A percentile compares a stretch with the other conserved stretches of the same genome.
Conservation (phyloP, 306 rosid species). For the Lathyrus aphaca region DNA sequence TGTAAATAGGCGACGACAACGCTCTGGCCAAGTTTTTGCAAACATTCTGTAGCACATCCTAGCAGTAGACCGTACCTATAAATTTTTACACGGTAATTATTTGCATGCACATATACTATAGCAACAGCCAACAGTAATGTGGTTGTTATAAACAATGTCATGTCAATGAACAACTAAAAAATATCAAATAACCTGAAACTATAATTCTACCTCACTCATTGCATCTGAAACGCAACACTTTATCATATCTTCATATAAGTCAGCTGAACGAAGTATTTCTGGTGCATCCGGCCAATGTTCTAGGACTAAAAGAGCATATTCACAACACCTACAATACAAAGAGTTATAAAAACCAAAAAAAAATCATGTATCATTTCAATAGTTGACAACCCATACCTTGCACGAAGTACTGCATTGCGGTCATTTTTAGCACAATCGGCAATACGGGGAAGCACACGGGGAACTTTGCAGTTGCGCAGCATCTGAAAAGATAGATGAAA, state of each 20-base stretch:
- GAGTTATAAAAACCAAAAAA: constrained; percentile 39
- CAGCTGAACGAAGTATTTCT: constrained; percentile 89
- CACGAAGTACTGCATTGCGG: constrained; percentile 93
- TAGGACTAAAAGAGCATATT: constrained; percentile 87
- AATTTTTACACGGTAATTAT: constrained; percentile 44
- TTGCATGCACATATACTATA: constrained; percentile 4
- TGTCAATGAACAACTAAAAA: constrained; percentile 33
- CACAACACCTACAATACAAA: constrained; percentile 80
- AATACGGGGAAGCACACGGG: constrained; percentile 94
- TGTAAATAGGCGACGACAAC: constrained; percentile 84
- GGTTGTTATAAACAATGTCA: constrained; percentile 27
- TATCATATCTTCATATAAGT: constrained; percentile 89
- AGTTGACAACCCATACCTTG: constrained; percentile 60
- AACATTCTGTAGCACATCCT: constrained; percentile 97
- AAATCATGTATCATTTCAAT: not conserved
- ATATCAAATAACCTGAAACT: constrained; percentile 23
- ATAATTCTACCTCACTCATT: constrained; percentile 91
- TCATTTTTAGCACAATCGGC: constrained; percentile 94
- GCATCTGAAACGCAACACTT: constrained; percentile 97
- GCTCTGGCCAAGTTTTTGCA: constrained; percentile 99
- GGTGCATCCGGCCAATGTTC: constrained; percentile 99
- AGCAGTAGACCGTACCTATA: constrained; percentile 91
- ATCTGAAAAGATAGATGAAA: constrained; percentile 54
- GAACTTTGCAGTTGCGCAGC: constrained; percentile 96
- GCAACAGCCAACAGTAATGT: not conserved